These are phyloP conservation scores for Kwoniella botswanensis DNA, from an alignment of 768 basidiomycete species.

Conservation along the genomic window DNA sequence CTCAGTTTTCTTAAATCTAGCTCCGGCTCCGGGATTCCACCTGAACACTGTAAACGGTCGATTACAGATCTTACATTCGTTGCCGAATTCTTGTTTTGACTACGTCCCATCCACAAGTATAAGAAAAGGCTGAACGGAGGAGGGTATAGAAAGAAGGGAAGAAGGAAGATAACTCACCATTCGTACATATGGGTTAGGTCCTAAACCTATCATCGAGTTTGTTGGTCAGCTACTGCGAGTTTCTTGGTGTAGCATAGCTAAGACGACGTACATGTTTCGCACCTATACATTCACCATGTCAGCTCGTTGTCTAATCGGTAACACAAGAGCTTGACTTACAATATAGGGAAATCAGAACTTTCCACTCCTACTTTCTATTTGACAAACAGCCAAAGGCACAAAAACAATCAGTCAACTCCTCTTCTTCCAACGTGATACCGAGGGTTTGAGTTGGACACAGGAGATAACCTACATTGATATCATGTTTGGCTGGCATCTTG, in stretches of 20 bases:
- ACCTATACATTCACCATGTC: constrained; percentile 32
- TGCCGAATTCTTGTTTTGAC: constrained; percentile 96
- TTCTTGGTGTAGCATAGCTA: background rate
- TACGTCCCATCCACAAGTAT: constrained; percentile 51
- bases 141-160: too few species aligned
- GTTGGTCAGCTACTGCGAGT: background rate
- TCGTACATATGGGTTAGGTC: constrained; percentile 87
- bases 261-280: constrained; percentile 54
- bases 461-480: constrained; percentile 52
- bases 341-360: constrained; percentile 57
- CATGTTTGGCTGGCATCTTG: constrained; percentile 54
- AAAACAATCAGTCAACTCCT: background rate
- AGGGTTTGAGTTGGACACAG: background rate
- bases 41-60: constrained; percentile 96
- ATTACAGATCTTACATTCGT: constrained; percentile 96
- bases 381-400: background rate
- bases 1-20: constrained; percentile 94
- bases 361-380: constrained; percentile 57
- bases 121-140: too few species aligned
- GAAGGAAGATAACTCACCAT: constrained; percentile 68
- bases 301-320: background rate
- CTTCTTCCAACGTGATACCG: background rate
- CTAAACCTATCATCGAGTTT: constrained; percentile 67
- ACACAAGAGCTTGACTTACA: constrained; percentile 39
- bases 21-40: constrained; percentile 94